Evolutionary conservation across 2,329 filamentous ascomycete genomes (phyloP), one percentile per base, ranked within the genome.

Genomic region (Beauveria bassiana): DNA sequence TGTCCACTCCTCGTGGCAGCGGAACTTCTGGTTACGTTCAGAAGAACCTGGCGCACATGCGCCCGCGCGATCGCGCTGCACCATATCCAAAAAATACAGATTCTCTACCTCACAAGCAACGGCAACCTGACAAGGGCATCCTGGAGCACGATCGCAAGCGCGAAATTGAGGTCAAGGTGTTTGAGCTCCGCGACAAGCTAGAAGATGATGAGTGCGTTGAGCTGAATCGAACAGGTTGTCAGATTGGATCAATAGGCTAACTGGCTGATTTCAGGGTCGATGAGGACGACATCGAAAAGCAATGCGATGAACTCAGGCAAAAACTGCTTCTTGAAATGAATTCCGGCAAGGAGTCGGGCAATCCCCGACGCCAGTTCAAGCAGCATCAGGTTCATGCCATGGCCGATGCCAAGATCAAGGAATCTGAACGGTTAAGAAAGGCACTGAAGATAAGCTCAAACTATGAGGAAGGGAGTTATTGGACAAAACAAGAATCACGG

Each of bases 21-120:
- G 95, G 95, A 53, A 99, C 95, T 62, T 98, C 93, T 1, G 95
- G 95, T 72, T 98, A 98, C 74, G 93, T 99, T 61, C 93, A 98
- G 77, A 91, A 92, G 75, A 99, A 98, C 78, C 86, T 92, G 42
- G 95, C 95, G 20, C 87, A 93, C 72, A 86, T 97, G 68, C 86
- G 84, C 71, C 92, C 90, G 34, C 92, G 93, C 76, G 91, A 96
- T 77, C 84, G 86, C 69, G 82, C 80, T 63, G 86, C 87, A 20
- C 93, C 92, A 0, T 96, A 96, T 75, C 84, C 86, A 38, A 86
- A 85, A 65, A 86, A 90, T 70, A 78, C 85, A 65, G 85, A 90
- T 68, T 80, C 90, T 67, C 31, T 61, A 22, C 87, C 86, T 70
- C 90, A 96, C 74, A 82, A 83, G 65, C 89, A 89, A 71, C 86